Conservation (phyloP, 2,329 filamentous ascomycete genomes). For the Exophiala oligosperma region DNA sequence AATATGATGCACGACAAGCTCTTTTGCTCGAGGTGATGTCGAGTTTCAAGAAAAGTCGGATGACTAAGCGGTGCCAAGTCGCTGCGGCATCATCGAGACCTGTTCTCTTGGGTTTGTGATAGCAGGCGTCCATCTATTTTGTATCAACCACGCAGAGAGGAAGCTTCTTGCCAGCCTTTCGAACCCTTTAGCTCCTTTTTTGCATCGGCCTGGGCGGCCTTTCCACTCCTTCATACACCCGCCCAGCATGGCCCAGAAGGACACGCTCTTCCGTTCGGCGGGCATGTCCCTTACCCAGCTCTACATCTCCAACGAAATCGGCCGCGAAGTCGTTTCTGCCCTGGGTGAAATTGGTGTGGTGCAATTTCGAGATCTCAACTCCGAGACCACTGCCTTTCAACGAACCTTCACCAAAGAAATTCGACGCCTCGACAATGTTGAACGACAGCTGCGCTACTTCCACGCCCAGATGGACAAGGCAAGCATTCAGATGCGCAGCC, state of each 20-base stretch:
- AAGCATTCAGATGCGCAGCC: conserved; percentile 78
- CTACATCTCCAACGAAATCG: conserved; percentile 98
- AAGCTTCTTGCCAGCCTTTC: conserved; percentile 13
- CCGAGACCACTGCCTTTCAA: conserved; percentile 90
- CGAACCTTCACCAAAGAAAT: conserved; percentile 98
- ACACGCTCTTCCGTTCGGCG: conserved; percentile 99
- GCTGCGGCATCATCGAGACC: conserved; percentile 12
- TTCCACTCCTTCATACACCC: conserved; percentile 2
- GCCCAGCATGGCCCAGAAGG: conserved; percentile 62
- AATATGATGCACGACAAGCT: too few species aligned
- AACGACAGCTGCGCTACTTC: conserved; percentile 96
- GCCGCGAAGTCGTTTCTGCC: conserved; percentile 93
- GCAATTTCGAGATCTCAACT: conserved; percentile 97
- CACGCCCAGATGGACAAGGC: conserved; percentile 94
- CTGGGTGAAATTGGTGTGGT: conserved; percentile 94
- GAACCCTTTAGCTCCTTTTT: neutral
- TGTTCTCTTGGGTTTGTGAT: neutral
- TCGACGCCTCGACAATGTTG: conserved; percentile 93
- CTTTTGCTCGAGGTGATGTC: neutral
- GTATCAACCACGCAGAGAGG: conserved; percentile 5
- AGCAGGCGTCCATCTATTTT: conserved; percentile 20
- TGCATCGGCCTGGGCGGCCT: conserved; percentile 29
- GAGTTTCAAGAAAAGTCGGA: neutral
- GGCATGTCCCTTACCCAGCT: conserved; percentile 99
- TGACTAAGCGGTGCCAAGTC: neutral